Base-by-base conservation (phyloP, 768 basidiomycete species). In the Cystobasidium onofrii region DNA sequence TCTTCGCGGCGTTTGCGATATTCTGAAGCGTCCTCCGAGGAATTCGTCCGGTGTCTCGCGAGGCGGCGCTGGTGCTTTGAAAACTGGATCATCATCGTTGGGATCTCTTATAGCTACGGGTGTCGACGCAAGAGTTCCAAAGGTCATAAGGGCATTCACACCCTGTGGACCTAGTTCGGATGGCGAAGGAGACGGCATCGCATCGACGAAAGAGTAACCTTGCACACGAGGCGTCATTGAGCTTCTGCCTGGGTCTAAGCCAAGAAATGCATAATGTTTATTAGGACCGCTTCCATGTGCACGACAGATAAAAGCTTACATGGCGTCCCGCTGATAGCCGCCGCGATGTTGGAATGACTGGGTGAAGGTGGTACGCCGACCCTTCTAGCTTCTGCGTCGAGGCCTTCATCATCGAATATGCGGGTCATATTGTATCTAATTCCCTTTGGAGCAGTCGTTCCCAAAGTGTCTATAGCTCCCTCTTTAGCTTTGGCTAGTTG, bases 101-200 rank as follows among this genome's bases (percentile, higher is more conserved):
- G 85, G 82, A 77, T 85, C 83, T 13, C 87, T 87, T 76, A 98
- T 85, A 3, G 96, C 85, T 66, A 95, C 88, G 1, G 96, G 96
- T 10, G 96, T 98, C 18, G 90, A 89, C 76, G 88, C 87, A 27
- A 98, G 84, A 15, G 92, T 93, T 1, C 96, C 96, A 92, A 92
- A 94, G 15, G 96, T 99, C 89, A 98, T 92, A 18, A 99, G 86
- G 77, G 97, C 89, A 78, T 92, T 92, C 64, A 98, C 85, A 0
- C 91, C 90, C 3, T 84, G 83, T 1, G 92, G 87, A 0, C 90
- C 91, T 57, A 97, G 85, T 78, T 90, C 84, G 4, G 87, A 85
- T 0, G 92, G 88, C 7, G 89, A 90, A 0, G 93, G 93, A 0
- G 93, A 91, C 1, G 96, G 95, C 12, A 95, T 81, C 70, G 87